A percentile compares a stretch with the other conserved stretches of the same genome.
Conservation (phyloP, 371 early-diverging fungal species). For the Actinomortierella ambigua region DNA sequence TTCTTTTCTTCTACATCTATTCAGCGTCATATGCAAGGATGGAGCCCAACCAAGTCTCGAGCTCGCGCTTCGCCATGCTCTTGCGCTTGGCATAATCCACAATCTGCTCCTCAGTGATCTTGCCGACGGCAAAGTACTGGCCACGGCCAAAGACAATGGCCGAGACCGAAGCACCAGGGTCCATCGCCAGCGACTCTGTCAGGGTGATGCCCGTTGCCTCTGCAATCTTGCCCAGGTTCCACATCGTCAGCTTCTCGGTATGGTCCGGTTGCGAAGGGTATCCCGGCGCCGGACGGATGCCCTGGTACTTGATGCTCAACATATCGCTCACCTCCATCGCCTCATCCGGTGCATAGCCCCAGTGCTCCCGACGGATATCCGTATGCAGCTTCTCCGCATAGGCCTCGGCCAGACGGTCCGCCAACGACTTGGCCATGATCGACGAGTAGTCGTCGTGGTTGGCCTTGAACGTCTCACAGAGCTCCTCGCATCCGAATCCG, state of each 20-base stretch:
- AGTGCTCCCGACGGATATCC: slow-evolving; percentile 79
- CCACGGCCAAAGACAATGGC: slow-evolving; percentile 48
- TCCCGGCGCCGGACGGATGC: slow-evolving; percentile 93
- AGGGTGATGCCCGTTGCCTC: slow-evolving; percentile 81
- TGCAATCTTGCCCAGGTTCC: slow-evolving; percentile 78
- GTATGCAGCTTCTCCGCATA: slow-evolving; percentile 89
- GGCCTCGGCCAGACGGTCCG: slow-evolving; percentile 93
- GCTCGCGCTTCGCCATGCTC: slow-evolving; percentile 64
- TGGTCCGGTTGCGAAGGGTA: slow-evolving; percentile 91
- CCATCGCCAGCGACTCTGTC: slow-evolving; percentile 92
- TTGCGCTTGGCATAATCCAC: slow-evolving; percentile 82
- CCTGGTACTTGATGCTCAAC: slow-evolving; percentile 89
- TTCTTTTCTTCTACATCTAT: no score
- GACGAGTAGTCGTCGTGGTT: slow-evolving; percentile 87
- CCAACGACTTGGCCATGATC: slow-evolving; percentile 93
- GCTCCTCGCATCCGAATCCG: slow-evolving; percentile 88
- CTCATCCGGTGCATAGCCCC: slow-evolving; percentile 89
- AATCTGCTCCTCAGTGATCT: slow-evolving; percentile 88
- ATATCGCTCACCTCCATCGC: slow-evolving; percentile 74
- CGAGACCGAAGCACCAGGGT: slow-evolving; percentile 86
- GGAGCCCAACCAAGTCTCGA: slow-evolving; percentile 87
- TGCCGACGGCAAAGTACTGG: slow-evolving; percentile 93
- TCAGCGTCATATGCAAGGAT: slow-evolving; percentile 78
- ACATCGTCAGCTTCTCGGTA: slow-evolving; percentile 91
- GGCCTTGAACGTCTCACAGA: slow-evolving; percentile 70